Conservation (phyloP, 495 filamentous ascomycete species). For the Sphaerosporella brunnea region DNA sequence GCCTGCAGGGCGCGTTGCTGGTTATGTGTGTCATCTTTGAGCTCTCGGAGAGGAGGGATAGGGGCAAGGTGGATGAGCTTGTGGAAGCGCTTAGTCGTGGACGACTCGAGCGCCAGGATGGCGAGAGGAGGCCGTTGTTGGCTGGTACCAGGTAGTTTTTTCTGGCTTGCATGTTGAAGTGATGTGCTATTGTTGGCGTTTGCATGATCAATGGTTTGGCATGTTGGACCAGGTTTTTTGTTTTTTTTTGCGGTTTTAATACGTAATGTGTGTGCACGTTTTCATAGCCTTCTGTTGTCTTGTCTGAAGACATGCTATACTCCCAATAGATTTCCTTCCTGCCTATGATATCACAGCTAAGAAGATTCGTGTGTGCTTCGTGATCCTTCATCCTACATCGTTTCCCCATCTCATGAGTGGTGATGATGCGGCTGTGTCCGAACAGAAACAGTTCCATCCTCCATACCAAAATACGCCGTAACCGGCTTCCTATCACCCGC, state of each 20-base stretch:
- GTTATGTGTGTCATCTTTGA: conserved; percentile 68
- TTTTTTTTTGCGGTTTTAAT: too few species aligned
- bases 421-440: too few species aligned
- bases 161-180: neutral
- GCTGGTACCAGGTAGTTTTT: neutral
- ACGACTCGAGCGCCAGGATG: too few species aligned
- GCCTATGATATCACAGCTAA: too few species aligned
- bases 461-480: conserved; percentile 87
- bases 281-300: too few species aligned
- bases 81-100: conserved; percentile 11
- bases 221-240: too few species aligned
- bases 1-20: conserved; percentile 68
- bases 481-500: conserved; percentile 75
- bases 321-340: neutral
- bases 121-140: conserved; percentile 4
- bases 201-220: too few species aligned
- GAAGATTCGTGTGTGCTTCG: too few species aligned
- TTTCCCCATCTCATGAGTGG: too few species aligned
- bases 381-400: too few species aligned
- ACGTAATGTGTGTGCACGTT: too few species aligned
- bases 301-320: too few species aligned
- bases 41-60: conserved; percentile 26
- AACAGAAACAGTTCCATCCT: conserved; percentile 44
- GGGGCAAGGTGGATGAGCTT: conserved; percentile 6
- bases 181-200: neutral